Base-by-base conservation (phyloP, 2,329 filamentous ascomycete species). In the Venturia carpophila region DNA sequence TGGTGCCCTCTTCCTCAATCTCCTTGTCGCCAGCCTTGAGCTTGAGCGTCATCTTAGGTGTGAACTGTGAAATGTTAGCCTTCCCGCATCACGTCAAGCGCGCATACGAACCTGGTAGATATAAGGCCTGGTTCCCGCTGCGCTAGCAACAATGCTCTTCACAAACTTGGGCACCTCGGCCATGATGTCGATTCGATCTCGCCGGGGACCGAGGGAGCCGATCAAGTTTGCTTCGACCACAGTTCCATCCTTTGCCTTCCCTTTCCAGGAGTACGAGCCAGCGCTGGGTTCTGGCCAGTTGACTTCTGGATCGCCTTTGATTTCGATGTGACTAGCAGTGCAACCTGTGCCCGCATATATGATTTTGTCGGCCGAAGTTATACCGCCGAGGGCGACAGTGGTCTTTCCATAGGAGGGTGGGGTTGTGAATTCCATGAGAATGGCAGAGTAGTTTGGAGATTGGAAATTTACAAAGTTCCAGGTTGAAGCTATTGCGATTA, bases 401-500 rank as follows among this genome's bases (percentile, higher is more conserved):
- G 92, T 96, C 62, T 86, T 87, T 42, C 90, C 94, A 73, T 99
- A 99, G 5, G 93, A 97, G 4, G 90, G 86, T 37, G 94, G 95
- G 0, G 94, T 99, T 45, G 87, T 96, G 76, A 87, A 99, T 76
- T 97, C 90, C 94, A 99, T 99, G 80, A 97, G 81, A 69, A 96
- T 79, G 37, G 92, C 93, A 37, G 92, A 94, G 79, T 91, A 89
- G 24, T 82, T 91, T 27, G 91, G 88, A 17, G 90, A 88, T 75
- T 97, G 92, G 80, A 96, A 96, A 78, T 92, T 86, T 76, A 85
- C 83, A 79, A 97, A 99, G 78, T 94, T 96, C 94, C 94, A 99
- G 68, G 84, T 86, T 39, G 90, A 87, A 67, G 93, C 86, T 85
- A 69, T 30, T 34, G 37, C 7, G n/a, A 6, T 47, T 27, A 52